Evolutionary conservation across 345 rosid species (phyloP), one percentile per base, ranked within the genome.

Genomic region (Brassica juncea): DNA sequence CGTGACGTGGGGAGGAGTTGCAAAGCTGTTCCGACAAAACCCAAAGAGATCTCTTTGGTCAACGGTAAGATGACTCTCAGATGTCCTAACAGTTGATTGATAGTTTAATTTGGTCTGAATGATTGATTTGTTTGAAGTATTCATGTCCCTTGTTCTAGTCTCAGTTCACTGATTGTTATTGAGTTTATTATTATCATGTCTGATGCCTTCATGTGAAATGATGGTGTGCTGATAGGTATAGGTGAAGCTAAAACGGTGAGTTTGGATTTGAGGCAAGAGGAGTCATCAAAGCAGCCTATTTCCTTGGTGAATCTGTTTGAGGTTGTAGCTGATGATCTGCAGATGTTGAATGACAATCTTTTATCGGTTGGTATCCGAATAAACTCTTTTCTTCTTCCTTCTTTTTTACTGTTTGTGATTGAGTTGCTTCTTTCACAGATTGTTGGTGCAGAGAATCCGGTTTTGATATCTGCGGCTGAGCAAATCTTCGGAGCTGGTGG

Each of bases 401-500:
- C 10, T 62, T 30, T n/a, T n/a, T 30, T 42, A 8, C 6, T 64
- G 14, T 44, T 64, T 64, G 25, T 3, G 5, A 64, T 15, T 61
- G 37, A 12, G 1, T 63, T 63, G 10, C 68, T 64, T 74, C 83
- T 82, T 84, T 77, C 32, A n/a, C 85, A 95, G 98, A 90, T 95
- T 87, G 98, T 93, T 79, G 98, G 97, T 72, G 96, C 97, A 82
- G 98, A 95, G 74, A 93, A 95, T 75, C 94, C 99, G 15, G 93
- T 95, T 72, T 84, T 95, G 62, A 91, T 88, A 92, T 92, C 98
- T 62, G 98, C 98, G 23, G 99, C 99, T 63, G 94, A 95, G 84
- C 98, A 95, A 84, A 92, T 92, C 49, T 92, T 95, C 77, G 81
- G 99, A 74, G 99, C 99, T 68, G 98, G 99, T 82, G 99, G 99